Base-by-base conservation (phyloP, 805 yeast species). In the Candida sonorensis region DNA sequence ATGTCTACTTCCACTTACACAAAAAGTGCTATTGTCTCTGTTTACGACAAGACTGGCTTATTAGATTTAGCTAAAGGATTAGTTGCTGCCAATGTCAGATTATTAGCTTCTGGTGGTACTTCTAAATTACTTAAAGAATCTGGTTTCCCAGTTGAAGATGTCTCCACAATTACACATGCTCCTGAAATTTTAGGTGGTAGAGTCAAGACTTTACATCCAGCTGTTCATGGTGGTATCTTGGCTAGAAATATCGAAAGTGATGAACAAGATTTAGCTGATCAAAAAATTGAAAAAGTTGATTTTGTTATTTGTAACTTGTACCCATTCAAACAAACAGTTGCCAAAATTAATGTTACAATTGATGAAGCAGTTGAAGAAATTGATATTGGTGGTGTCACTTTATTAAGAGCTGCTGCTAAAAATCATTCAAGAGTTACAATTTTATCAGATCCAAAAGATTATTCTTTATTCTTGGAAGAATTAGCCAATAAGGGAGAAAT, bases 181-280 rank as follows among this genome's bases (percentile, higher is more conserved):
- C 98, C 98, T 33, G 98, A 92, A 64, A 92, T 92, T 95, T 72
- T 92, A 48, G 95, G 97, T 42, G 98, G 98, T 44, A 77, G 98
- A 65, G 98, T 92, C 50, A 92, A 92, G 69, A 92, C 98, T 38
- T 71, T 92, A 51, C 98, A 92, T 60, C 98, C 98, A 25, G 98
- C 97, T 19, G 96, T 92, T 41, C 98, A 92, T 61, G 98, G 95
- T 51, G 95, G 94, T 61, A 92, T 92, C 52, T 73, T 92, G 48
- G 97, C 98, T 32, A 78, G 97, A 67, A 76, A 92, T 65, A 72
- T 86, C 59, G 94, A 83, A 49, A 69, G 82, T 43, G 98, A 92
- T 63, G 94, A 87, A 63, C 66, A 76, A 50, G 98, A 92, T 59
- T 76, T 92, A 56, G 71, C 72, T 31, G 81, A 77, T 31, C 97